Evolutionary conservation across 495 filamentous ascomycete genomes (phyloP), one percentile per base, ranked within the genome.

Genomic region (Hypoxylon fragiforme): DNA sequence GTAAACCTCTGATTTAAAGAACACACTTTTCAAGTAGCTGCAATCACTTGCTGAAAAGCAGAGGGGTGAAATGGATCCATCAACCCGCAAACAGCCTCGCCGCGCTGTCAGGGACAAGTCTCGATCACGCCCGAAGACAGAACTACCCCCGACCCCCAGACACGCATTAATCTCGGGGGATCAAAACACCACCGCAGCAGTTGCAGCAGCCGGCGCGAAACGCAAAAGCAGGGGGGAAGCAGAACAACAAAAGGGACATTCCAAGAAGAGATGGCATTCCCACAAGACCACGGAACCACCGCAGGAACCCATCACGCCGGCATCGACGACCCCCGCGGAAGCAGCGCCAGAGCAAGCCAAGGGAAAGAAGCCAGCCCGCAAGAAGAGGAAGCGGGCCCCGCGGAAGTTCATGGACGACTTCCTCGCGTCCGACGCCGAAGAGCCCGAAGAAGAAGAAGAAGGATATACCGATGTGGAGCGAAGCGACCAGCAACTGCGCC

Each of bases 331-430:
- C n/a, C 5, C 12, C 0, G 2, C 36, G 12, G 30, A 45, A 4
- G 3, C 30, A 8, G 30, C 51, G 3, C 42, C 52, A 5, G 47
- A 51, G 2, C 1, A 31, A 8, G 14, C n/a, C 24, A 51, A 47
- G 21, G 13, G 7, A 13, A 56, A 56, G 34, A 62, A 62, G 28
- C 46, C 42, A 30, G 22, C 14, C 11, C 26, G 44, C 19, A 37
- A 37, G 20, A 44, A 26, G 20, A 60, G 40, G 30, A 57, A 21
- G 12, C 7, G 3, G 2, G 35, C 36, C 14, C 15, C 42, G 12
- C 45, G 47, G 15, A 49, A 38, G 39, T 63, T 44, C 13, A 58
- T 63, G 59, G 59, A 63, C 18, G 44, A 47, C 15, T 26, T 51
- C 39, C 4, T 57, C 8, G 11, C 45, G 16, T 51, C 39, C 0